Base-by-base conservation (phyloP, 2,329 filamentous ascomycete species). In the Sporothrix protearum region DNA sequence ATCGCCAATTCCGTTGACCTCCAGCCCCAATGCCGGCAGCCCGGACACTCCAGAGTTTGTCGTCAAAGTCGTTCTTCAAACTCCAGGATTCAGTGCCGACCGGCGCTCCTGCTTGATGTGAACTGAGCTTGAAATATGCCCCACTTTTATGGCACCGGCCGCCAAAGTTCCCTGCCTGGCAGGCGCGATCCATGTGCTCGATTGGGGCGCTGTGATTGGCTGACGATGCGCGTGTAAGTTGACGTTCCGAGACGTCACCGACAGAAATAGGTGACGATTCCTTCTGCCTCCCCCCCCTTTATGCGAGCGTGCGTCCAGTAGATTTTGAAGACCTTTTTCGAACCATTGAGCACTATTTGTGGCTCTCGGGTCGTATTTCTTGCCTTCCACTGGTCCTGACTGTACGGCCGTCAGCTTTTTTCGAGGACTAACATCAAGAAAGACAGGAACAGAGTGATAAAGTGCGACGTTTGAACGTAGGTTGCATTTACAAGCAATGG, bases 131-230 rank as follows among this genome's bases (percentile, higher is more conserved):
- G n/a, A n/a, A n/a, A 5, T 14, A 25, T 2, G 19, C 9, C 33
- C 57, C 57, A 63, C 57, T 63, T 63, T 63, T 42, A 16, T 57
- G 51, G 53, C 28, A 63, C 22, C 57, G 39, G 39, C 61, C 61
- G 39, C 61, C 3, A 64, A 42, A 4, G 61, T 64, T 64, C 61
- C 61, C 39, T 30, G n/a, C 61, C n/a, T 7, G 14, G 22, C 57
- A 3, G 12, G 61, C 39, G 2, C 28, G 22, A 64, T 64, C 61
- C 61, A 64, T 64, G 61, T 64, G 61, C 61, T 28, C 39, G 61
- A 64, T 64, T 39, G 22, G 22, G 28, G 39, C 39, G 39, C 61
- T 64, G 39, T 45, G 61, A 64, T 64, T 64, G 61, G 61, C 61
- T 30, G 22, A 1, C 1, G 19, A 30, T 47, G 61, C 39, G 61